Evolutionary conservation across 768 basidiomycete species (phyloP).

Genomic region (Lenzites betulinus): DNA sequence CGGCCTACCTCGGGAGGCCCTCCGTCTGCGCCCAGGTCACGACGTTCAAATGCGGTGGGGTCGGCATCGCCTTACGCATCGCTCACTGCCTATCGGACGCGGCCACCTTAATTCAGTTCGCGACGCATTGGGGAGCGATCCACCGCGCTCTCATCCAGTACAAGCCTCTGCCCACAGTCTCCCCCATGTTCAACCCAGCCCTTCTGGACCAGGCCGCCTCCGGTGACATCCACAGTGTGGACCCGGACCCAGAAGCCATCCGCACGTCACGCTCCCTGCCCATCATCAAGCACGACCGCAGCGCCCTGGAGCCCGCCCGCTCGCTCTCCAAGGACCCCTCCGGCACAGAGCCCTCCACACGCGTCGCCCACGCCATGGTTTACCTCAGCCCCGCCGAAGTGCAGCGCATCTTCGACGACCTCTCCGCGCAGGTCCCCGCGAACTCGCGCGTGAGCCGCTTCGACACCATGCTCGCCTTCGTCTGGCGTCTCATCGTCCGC

Average conservation of each 20-base stretch:
- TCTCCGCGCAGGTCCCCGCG: neutral
- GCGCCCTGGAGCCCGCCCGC: too few relatives aligned
- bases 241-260: neutral
- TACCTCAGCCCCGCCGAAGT: constrained; percentile 27
- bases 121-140: neutral
- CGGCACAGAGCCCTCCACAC: too few relatives aligned
- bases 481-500: constrained; percentile 38
- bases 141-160: neutral
- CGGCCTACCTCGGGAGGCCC: neutral
- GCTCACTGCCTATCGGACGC: neutral
- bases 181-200: neutral
- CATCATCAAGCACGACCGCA: too few relatives aligned
- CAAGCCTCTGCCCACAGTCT: neutral
- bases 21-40: neutral
- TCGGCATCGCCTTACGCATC: neutral
- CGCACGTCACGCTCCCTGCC: neutral
- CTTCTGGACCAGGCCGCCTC: neutral
- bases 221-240: constrained; percentile 1
- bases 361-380: neutral
- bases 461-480: constrained; percentile 39
- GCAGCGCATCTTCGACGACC: constrained; percentile 34
- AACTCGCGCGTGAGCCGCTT: constrained; percentile 33
- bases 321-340: too few relatives aligned
- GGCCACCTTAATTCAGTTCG: neutral
- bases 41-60: neutral